Evolutionary conservation across 495 filamentous ascomycete species (phyloP).

Genomic region (Aspergillus mulundensis): DNA sequence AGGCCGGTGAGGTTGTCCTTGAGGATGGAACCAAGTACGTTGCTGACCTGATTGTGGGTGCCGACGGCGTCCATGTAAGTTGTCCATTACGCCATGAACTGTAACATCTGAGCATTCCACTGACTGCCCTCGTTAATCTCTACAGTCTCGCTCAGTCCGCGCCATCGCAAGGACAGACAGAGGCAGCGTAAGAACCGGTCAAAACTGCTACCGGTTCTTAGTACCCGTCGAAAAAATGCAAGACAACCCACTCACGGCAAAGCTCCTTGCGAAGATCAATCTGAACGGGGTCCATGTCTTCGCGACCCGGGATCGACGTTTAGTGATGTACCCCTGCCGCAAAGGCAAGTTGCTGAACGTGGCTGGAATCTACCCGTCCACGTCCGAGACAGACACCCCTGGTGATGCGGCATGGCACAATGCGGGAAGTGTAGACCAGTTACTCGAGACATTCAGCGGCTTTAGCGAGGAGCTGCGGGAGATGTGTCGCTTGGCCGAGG

Average conservation of each 20-base stretch:
- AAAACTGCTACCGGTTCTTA: conserved; percentile 48
- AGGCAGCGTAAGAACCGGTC: conserved; percentile 14
- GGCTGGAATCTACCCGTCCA: conserved; percentile 35
- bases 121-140: neutral
- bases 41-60: conserved; percentile 46
- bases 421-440: conserved; percentile 10
- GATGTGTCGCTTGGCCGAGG: conserved; percentile 29
- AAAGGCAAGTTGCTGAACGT: conserved; percentile 40
- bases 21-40: conserved; percentile 21
- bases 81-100: neutral
- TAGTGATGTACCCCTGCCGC: conserved; percentile 46
- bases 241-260: conserved; percentile 25
- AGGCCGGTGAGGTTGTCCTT: conserved; percentile 34
- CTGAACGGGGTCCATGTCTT: conserved; percentile 27
- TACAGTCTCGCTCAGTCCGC: conserved; percentile 20
- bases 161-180: conserved; percentile 11
- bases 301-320: conserved; percentile 24
- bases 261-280: conserved; percentile 24
- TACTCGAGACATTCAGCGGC: conserved; percentile 19
- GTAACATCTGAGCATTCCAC: neutral
- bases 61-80: conserved; percentile 46
- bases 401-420: conserved; percentile 12
- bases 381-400: neutral
- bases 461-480: conserved; percentile 21
- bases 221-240: conserved; percentile 34